Percentiles rank a stretch among this genome's conserved stretches.
These are phyloP conservation scores for Diaporthe sp. DNA, from an alignment of 2,329 filamentous ascomycete genomes.

Conservation along the genomic window DNA sequence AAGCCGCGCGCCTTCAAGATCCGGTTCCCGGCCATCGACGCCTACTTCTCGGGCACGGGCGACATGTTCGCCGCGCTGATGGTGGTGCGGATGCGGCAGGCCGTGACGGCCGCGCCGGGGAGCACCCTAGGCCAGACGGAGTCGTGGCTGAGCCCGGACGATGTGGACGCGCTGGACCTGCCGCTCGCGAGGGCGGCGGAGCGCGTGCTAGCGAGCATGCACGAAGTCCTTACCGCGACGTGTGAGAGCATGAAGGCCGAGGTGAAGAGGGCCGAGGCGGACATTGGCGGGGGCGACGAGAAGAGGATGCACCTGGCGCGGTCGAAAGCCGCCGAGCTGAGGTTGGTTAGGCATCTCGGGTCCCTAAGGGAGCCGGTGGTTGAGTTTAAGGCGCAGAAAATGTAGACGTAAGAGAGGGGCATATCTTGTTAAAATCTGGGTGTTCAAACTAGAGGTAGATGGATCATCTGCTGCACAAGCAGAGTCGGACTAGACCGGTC, in stretches of 20 bases:
- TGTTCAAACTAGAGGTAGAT: slow-evolving; percentile 37
- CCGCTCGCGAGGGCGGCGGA: slow-evolving; percentile 88
- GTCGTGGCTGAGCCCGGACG: slow-evolving; percentile 85
- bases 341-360: slow-evolving; percentile 81
- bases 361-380: slow-evolving; percentile 77
- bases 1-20: slow-evolving; percentile 89
- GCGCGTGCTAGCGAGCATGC: slow-evolving; percentile 94
- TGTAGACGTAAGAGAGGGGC: slow-evolving; percentile 52
- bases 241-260: slow-evolving; percentile 72
- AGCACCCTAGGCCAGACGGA: slow-evolving; percentile 63
- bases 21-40: slow-evolving; percentile 87
- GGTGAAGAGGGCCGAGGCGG: slow-evolving; percentile 59
- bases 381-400: slow-evolving; percentile 71
- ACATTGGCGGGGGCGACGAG: slow-evolving; percentile 59
- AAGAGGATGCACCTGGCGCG: slow-evolving; percentile 76
- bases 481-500: slow-evolving; percentile 4
- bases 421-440: neutral
- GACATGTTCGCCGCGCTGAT: slow-evolving; percentile 98
- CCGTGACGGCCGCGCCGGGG: slow-evolving; percentile 65
- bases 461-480: slow-evolving; percentile 19
- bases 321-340: slow-evolving; percentile 91
- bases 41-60: slow-evolving; percentile 96
- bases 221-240: slow-evolving; percentile 81
- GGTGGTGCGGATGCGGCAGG: slow-evolving; percentile 89
- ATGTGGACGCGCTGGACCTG: slow-evolving; percentile 76